Conservation (phyloP, 768 basidiomycete species). For the Boletus rubroflammeus region DNA sequence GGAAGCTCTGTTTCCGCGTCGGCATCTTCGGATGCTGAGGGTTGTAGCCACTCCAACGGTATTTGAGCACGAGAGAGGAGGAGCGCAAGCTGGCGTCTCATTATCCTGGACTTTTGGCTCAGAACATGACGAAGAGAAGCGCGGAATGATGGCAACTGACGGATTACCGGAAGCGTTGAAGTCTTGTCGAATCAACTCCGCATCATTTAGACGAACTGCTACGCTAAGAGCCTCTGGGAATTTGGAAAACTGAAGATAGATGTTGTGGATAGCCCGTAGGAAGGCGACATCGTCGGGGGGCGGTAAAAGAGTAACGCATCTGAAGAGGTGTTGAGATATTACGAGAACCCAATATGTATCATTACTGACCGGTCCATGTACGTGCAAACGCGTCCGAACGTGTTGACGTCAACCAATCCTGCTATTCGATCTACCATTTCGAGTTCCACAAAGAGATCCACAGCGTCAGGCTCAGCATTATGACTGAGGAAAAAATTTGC, state of each 20-base stretch:
- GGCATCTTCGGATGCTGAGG: slow-evolving; percentile 44
- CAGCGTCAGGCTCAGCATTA: slow-evolving; percentile 97
- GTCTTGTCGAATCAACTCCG: slow-evolving; percentile 76
- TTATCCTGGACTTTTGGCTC: slow-evolving; percentile 46
- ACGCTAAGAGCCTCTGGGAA: slow-evolving; percentile 90
- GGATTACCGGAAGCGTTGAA: slow-evolving; percentile 89
- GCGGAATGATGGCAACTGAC: slow-evolving; percentile 40
- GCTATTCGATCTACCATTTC: slow-evolving; percentile 82
- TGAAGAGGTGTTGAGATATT: slow-evolving; percentile 21
- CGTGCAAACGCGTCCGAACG: slow-evolving; percentile 83
- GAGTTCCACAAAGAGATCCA: slow-evolving; percentile 90
- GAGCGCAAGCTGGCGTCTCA: slow-evolving; percentile 95
- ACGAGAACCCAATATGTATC: not conserved
- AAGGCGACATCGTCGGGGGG: slow-evolving; percentile 92
- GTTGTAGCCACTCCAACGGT: slow-evolving; percentile 84
- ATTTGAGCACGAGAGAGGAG: slow-evolving; percentile 90
- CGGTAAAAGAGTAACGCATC: slow-evolving; percentile 85
- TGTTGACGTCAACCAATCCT: slow-evolving; percentile 80
- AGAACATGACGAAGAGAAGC: not conserved
- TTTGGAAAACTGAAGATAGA: slow-evolving; percentile 83
- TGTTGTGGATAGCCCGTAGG: slow-evolving; percentile 80
- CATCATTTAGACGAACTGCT: slow-evolving; percentile 80
- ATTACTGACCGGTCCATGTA: slow-evolving; percentile 87
- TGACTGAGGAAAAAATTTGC: slow-evolving; percentile 87
- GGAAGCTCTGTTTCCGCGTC: slow-evolving; percentile 65